Percentiles rank a stretch among this genome's conserved stretches.
These are phyloP conservation scores for Curvularia sp. DNA, from an alignment of 2,329 filamentous ascomycete species.

Conservation along the genomic window DNA sequence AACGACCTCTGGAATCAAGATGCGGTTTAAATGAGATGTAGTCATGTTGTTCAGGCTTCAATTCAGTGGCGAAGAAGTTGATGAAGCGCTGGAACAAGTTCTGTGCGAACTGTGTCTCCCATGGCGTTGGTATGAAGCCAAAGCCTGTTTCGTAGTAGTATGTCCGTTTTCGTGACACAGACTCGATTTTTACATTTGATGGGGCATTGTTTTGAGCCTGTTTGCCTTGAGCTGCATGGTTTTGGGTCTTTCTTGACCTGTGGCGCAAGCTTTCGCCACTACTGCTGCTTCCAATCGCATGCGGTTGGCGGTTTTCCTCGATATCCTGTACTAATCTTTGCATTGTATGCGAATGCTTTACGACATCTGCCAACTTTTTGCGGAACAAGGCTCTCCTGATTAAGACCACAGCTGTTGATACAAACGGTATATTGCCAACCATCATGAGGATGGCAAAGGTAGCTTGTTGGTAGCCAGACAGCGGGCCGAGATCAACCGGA, in stretches of 20 bases:
- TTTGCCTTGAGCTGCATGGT: slow-evolving; percentile 5
- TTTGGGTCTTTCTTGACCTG: neutral
- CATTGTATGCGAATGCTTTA: slow-evolving; percentile 37
- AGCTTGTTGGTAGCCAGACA: slow-evolving; percentile 40
- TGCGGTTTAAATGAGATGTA: slow-evolving; percentile 46
- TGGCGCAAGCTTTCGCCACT: slow-evolving; percentile 20
- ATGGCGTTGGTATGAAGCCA: slow-evolving; percentile 42
- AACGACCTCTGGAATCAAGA: slow-evolving; percentile 41
- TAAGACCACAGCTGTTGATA: slow-evolving; percentile 39
- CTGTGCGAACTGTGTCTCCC: slow-evolving; percentile 38
- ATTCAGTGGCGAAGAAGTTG: slow-evolving; percentile 27
- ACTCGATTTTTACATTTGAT: slow-evolving; percentile 16
- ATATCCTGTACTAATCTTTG: slow-evolving; percentile 36
- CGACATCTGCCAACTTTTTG: slow-evolving; percentile 39
- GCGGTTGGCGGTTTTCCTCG: slow-evolving; percentile 25
- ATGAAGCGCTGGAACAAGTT: slow-evolving; percentile 33
- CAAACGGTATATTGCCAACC: slow-evolving; percentile 43
- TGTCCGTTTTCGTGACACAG: slow-evolving; percentile 26
- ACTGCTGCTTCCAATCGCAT: slow-evolving; percentile 10
- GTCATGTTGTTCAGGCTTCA: slow-evolving; percentile 34
- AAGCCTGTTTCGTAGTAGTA: slow-evolving; percentile 40
- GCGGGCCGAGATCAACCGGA: slow-evolving; percentile 33
- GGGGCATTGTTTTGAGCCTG: slow-evolving; percentile 3
- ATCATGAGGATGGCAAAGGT: slow-evolving; percentile 37
- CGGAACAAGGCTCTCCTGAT: slow-evolving; percentile 37